These are phyloP conservation scores for Capsella bursapastoris DNA, from an alignment of 345 rosid genomes.

Conservation along the genomic window DNA sequence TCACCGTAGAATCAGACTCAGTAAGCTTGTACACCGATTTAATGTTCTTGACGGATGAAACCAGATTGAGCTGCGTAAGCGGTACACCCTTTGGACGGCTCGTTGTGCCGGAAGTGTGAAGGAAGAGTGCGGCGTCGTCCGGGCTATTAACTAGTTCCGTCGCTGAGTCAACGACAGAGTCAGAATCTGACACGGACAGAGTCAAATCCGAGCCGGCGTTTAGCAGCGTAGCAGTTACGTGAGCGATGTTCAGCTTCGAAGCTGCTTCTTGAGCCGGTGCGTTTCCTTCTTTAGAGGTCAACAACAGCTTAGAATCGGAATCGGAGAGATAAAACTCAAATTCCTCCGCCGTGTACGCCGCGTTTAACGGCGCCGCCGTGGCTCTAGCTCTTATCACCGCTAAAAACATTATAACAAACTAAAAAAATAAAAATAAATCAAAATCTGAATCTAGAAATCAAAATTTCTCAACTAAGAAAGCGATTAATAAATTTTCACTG, in stretches of 20 bases:
- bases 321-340: slow-evolving; percentile 77
- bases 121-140: slow-evolving; percentile 67
- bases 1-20: slow-evolving; percentile 77
- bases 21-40: slow-evolving; percentile 72
- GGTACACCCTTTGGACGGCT: slow-evolving; percentile 87
- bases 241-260: slow-evolving; percentile 58
- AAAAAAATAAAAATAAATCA: slow-evolving; percentile 6
- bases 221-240: slow-evolving; percentile 49
- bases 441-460: slow-evolving; percentile 7
- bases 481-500: not conserved
- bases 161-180: slow-evolving; percentile 30
- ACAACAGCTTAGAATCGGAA: slow-evolving; percentile 65
- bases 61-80: slow-evolving; percentile 65
- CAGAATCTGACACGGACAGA: slow-evolving; percentile 42
- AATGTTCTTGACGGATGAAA: slow-evolving; percentile 58
- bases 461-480: not conserved
- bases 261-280: slow-evolving; percentile 64
- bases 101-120: slow-evolving; percentile 80
- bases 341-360: slow-evolving; percentile 72
- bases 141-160: slow-evolving; percentile 53
- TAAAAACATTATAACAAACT: slow-evolving; percentile 67
- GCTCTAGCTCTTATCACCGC: slow-evolving; percentile 60
- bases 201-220: slow-evolving; percentile 44
- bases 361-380: slow-evolving; percentile 72
- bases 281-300: slow-evolving; percentile 57